Percentiles rank a stretch among this genome's conserved stretches.
phyloP scores from a whole-genome alignment of 768 basidiomycete genomes.

The Trametes punicea region DNA sequence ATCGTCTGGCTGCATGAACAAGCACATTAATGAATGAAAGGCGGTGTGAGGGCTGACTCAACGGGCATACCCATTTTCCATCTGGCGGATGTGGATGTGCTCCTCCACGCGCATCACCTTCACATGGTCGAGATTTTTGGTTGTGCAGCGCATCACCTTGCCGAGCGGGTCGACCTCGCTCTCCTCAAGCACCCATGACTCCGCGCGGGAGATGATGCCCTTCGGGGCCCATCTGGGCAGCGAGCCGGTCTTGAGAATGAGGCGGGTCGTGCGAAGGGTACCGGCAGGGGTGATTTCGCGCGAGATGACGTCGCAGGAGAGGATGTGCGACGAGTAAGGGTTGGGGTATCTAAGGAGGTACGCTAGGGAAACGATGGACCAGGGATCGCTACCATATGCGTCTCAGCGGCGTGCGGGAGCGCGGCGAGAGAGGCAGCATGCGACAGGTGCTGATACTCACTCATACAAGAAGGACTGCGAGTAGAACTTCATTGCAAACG shows the following conservation, averaged over 20 bases:
- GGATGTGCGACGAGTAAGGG: constrained; percentile 88
- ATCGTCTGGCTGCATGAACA: constrained; percentile 57
- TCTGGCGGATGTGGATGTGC: constrained; percentile 66
- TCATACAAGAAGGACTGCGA: constrained; percentile 56
- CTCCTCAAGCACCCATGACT: constrained; percentile 94
- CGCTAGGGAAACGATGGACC: constrained; percentile 88
- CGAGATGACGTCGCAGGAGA: constrained; percentile 94
- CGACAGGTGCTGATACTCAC: constrained; percentile 33
- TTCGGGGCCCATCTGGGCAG: constrained; percentile 89
- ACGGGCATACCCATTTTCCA: constrained; percentile 61
- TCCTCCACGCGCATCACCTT: constrained; percentile 94
- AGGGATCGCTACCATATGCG: constrained; percentile 67
- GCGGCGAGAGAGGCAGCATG: background rate
- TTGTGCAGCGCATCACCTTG: constrained; percentile 70
- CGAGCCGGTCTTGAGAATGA: constrained; percentile 90
- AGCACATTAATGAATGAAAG: background rate
- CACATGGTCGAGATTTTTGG: constrained; percentile 90
- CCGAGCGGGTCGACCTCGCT: constrained; percentile 88
- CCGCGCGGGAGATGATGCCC: constrained; percentile 78
- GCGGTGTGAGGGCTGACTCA: background rate
- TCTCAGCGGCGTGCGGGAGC: constrained; percentile 13
- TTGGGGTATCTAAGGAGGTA: constrained; percentile 97
- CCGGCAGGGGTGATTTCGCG: constrained; percentile 71
- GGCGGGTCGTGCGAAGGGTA: constrained; percentile 78
- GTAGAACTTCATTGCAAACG: constrained; percentile 51